Evolutionary conservation across 2,329 filamentous ascomycete genomes (phyloP).

Genomic region (Bipolaris victoriae): DNA sequence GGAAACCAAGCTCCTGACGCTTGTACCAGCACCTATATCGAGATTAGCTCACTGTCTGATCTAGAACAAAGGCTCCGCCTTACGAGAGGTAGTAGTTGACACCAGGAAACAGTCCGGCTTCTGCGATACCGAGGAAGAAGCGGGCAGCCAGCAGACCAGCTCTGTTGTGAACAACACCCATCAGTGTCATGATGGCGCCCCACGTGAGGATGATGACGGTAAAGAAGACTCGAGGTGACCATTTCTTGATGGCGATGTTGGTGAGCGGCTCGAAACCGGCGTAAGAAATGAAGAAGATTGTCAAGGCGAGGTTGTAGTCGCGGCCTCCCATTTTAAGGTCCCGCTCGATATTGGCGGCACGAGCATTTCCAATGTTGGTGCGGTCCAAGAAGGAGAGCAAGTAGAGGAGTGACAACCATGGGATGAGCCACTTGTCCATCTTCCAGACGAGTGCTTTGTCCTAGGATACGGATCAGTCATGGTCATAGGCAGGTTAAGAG

Average conservation of each 20-base stretch:
- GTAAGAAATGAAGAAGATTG: constrained; percentile 67
- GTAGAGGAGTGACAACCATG: constrained; percentile 51
- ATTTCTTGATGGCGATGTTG: constrained; percentile 67
- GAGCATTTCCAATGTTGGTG: constrained; percentile 55
- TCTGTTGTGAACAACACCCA: constrained; percentile 54
- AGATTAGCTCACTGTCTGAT: constrained; percentile 4
- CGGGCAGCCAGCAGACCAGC: constrained; percentile 45
- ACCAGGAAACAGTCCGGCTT: constrained; percentile 48
- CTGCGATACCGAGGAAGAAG: constrained; percentile 48
- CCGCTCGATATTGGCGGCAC: constrained; percentile 43
- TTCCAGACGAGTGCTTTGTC: constrained; percentile 50
- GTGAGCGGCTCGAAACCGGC: constrained; percentile 60
- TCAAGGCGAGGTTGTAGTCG: constrained; percentile 68
- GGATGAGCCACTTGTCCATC: constrained; percentile 51
- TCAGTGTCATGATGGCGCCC: constrained; percentile 59
- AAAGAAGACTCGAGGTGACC: constrained; percentile 56
- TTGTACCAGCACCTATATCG: constrained; percentile 56
- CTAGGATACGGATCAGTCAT: constrained; percentile 29
- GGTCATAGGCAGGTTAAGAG: background rate
- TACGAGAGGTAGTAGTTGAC: constrained; percentile 64
- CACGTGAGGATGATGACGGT: constrained; percentile 56
- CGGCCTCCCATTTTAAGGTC: constrained; percentile 55
- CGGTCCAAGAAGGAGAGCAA: constrained; percentile 51
- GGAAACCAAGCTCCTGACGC: constrained; percentile 60
- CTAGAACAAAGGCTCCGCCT: constrained; percentile 6